Percentiles rank a stretch among this genome's conserved stretches.
These are phyloP conservation scores for Backusella circina DNA, from an alignment of 192 early-diverging fungal species.

Conservation along the genomic window DNA sequence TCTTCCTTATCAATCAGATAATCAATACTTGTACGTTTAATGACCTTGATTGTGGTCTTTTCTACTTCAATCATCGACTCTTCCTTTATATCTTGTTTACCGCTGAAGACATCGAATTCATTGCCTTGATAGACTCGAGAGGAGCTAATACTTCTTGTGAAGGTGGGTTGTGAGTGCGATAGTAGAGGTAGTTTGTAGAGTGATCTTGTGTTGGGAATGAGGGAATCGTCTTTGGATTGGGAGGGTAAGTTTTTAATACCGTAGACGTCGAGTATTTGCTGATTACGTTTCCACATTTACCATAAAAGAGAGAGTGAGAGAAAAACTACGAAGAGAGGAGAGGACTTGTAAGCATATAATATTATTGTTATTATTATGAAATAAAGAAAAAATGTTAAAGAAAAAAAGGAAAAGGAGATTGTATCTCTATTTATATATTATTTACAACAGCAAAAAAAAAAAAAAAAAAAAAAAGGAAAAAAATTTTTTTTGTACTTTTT, in stretches of 20 bases:
- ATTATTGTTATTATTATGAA: background rate
- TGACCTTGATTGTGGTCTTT: background rate
- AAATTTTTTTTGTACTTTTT: no score
- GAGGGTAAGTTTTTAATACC: background rate
- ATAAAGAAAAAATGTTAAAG: background rate
- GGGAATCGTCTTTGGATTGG: background rate
- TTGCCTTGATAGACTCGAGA: background rate
- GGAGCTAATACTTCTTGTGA: background rate
- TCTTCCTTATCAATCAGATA: background rate
- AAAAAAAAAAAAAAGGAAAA: background rate
- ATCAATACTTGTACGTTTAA: background rate
- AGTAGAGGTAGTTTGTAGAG: background rate
- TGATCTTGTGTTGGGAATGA: background rate
- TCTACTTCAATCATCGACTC: background rate
- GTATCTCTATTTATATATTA: background rate
- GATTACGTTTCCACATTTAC: constrained; percentile 3
- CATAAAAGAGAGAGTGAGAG: background rate
- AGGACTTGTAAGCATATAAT: background rate
- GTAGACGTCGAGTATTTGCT: background rate
- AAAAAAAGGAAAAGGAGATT: background rate
- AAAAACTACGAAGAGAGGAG: background rate
- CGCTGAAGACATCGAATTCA: background rate
- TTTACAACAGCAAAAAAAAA: background rate
- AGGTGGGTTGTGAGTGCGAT: background rate
- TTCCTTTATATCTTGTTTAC: background rate